A percentile compares a stretch with the other conserved stretches of the same genome.
These are phyloP conservation scores for Pythium oligandrum DNA, from an alignment of 352 stramenopile genomes.

Conservation along the genomic window DNA sequence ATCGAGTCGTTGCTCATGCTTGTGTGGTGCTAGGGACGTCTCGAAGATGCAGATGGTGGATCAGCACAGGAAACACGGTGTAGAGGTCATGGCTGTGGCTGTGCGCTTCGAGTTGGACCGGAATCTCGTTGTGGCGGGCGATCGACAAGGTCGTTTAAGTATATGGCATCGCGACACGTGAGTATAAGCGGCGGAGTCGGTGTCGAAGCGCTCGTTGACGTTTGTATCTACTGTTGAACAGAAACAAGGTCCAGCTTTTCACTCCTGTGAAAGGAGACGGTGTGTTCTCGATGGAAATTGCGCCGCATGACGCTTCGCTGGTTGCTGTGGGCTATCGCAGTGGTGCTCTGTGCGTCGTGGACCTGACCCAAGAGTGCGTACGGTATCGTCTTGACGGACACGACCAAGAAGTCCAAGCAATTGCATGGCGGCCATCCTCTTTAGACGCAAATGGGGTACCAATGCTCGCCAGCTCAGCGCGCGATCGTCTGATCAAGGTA, in stretches of 20 bases:
- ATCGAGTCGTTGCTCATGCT: too few relatives aligned
- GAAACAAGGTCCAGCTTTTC: constrained; percentile 35
- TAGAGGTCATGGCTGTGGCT: constrained; percentile 45
- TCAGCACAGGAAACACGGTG: constrained; percentile 63
- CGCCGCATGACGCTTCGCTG: constrained; percentile 41
- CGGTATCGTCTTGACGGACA: constrained; percentile 49
- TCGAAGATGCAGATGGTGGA: constrained; percentile 35
- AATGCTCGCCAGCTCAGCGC: constrained; percentile 60
- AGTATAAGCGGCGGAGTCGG: constrained; percentile 6
- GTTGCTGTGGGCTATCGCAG: constrained; percentile 71
- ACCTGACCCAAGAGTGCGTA: constrained; percentile 26
- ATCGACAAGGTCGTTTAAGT: constrained; percentile 54
- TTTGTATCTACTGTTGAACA: constrained; percentile 9
- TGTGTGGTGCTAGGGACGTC: constrained; percentile 40
- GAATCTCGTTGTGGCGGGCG: constrained; percentile 50
- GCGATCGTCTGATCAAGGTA: constrained; percentile 66
- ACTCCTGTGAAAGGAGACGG: constrained; percentile 45
- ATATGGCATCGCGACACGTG: constrained; percentile 55
- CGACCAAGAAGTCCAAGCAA: constrained; percentile 65
- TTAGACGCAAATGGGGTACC: not conserved
- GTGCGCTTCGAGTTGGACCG: constrained; percentile 23
- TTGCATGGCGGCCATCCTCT: constrained; percentile 29
- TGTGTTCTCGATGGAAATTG: constrained; percentile 49
- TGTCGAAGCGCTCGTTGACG: not conserved
- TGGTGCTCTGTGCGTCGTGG: constrained; percentile 55